Evolutionary conservation across 1,284 basidiomycete species (phyloP).

Genomic region (Cystobasidiaceae sp.): DNA sequence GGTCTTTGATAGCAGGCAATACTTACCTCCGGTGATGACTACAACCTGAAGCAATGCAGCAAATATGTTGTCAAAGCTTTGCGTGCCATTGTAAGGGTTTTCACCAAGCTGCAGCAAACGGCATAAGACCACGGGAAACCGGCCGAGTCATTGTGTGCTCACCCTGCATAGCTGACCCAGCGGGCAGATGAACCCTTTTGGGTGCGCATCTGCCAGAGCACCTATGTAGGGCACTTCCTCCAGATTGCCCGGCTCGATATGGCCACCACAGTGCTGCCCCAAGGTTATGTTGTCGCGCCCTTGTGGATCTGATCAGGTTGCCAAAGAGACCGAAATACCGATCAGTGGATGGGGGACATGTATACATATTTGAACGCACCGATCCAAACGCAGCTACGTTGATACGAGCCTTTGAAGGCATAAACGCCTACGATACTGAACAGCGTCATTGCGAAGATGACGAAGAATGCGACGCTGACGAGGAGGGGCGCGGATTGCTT

Average conservation of each 20-base stretch:
- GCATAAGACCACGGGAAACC: neutral
- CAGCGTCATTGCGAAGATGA: slow-evolving; percentile 79
- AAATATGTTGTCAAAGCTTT: slow-evolving; percentile 89
- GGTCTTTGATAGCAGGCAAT: neutral
- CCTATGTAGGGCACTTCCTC: slow-evolving; percentile 54
- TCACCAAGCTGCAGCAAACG: slow-evolving; percentile 53
- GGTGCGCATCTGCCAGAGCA: slow-evolving; percentile 37
- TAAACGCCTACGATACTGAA: slow-evolving; percentile 91
- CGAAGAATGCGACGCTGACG: slow-evolving; percentile 82
- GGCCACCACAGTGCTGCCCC: slow-evolving; percentile 69
- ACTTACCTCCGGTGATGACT: slow-evolving; percentile 72
- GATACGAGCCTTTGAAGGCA: slow-evolving; percentile 76
- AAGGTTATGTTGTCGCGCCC: slow-evolving; percentile 46
- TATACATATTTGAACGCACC: slow-evolving; percentile 37
- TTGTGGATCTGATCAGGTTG: slow-evolving; percentile 47
- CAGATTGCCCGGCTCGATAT: slow-evolving; percentile 57
- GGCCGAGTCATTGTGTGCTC: slow-evolving; percentile 36
- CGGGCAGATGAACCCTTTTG: slow-evolving; percentile 76
- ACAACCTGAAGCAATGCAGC: slow-evolving; percentile 76
- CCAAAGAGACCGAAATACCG: too few relatives aligned
- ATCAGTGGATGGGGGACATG: neutral
- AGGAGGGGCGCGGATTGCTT: slow-evolving; percentile 85
- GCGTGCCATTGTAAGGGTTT: slow-evolving; percentile 65
- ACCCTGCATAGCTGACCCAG: slow-evolving; percentile 71
- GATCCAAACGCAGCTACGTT: slow-evolving; percentile 54